Evolutionary conservation across 192 early-diverging fungal genomes (phyloP).

Genomic region (Piromyces sp.): DNA sequence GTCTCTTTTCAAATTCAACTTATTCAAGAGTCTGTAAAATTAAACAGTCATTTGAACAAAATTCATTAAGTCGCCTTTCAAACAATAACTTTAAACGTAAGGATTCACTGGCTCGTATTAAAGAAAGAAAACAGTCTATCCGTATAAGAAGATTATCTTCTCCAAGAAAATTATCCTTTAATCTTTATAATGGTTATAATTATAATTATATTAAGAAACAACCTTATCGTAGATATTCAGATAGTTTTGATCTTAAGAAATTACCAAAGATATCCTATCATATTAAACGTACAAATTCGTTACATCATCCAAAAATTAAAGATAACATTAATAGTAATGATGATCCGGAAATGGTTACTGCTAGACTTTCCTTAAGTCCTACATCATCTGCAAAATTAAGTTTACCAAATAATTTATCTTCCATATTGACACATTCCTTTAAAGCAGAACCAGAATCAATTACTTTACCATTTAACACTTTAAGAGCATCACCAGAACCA

Average conservation of each 20-base stretch:
- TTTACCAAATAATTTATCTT: background rate
- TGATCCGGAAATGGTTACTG: background rate
- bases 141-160: background rate
- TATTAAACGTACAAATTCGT: background rate
- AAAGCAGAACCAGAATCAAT: background rate
- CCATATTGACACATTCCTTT: background rate
- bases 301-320: background rate
- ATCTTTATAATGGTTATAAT: background rate
- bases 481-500: too few relatives aligned
- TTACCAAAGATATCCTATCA: background rate
- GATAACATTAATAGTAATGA: background rate
- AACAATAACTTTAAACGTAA: background rate
- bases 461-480: too few relatives aligned
- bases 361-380: background rate
- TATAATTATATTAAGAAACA: background rate
- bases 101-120: background rate
- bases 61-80: background rate
- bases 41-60: background rate
- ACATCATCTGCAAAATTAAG: background rate
- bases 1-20: background rate
- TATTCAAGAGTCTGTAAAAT: background rate
- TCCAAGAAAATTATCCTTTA: background rate
- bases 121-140: background rate
- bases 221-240: background rate
- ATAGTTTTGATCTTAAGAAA: background rate